Base-by-base conservation (phyloP, 148 eudicot species). In the Amaranthus palmeri region DNA sequence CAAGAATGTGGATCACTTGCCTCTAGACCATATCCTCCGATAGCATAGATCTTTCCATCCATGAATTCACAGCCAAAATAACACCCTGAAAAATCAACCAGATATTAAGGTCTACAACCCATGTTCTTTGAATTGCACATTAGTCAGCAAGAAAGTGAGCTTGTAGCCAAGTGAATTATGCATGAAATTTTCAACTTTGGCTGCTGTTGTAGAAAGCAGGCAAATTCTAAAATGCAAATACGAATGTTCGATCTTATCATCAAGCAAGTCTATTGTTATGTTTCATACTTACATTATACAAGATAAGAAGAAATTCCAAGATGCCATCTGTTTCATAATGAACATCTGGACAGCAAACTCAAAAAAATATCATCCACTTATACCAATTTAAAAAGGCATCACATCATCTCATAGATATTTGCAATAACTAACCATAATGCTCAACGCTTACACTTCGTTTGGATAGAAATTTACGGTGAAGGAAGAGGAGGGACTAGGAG, bases 31-130 rank as follows among this genome's bases (percentile, higher is more conserved):
- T 85, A 67, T 54, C 96, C 96, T 8, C 98, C 98, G 36, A 91
- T 85, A 10, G 96, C 88, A 68, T 86, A 91, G 60, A 93, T 86
- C 80, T 93, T 93, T 13, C 66, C 90, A 17, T 84, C 78, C 74
- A 87, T 44, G 45, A 83, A 86, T 77, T 82, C 92, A 80, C 86
- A 87, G 46, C 91, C 91, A 81, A 89, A 93, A 79, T 79, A 93
- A 77, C 92, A 91, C 90, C n/a, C 98, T 93, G 83, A 47, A 66
- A 59, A 70, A 72, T 55, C 55, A 72, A 70, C 57, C 8, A 45
- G 42, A 74, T 49, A 54, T 51, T 47, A 50, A 45, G 40, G 41
- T 72, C 43, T 48, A 74, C 18, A 46, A 36, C 40, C 18, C 2
- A 5, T 13, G 18, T 36, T 54, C 43, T 69, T n/a, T 51, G 17